phyloP scores from a whole-genome alignment of 441 rosid genomes.

The Caryocar brasiliense region DNA sequence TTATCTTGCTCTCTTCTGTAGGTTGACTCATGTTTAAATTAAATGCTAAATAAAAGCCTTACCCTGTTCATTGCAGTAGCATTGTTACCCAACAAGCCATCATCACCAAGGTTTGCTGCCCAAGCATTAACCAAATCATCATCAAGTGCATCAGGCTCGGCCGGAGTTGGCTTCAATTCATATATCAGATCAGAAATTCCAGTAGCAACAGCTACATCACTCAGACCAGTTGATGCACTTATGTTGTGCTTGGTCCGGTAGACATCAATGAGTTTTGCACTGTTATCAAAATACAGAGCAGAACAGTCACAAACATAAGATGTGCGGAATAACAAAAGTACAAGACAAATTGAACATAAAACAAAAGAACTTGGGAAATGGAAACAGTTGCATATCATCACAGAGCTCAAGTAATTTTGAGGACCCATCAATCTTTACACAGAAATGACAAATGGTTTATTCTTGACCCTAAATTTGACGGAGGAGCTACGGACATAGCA shows the following conservation, averaged over 20 bases:
- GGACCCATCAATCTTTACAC: not conserved
- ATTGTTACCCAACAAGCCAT: constrained; percentile 71
- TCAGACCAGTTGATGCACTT: constrained; percentile 72
- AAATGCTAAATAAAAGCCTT: constrained; percentile 23
- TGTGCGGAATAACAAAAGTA: constrained; percentile 2
- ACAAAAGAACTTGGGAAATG: not conserved
- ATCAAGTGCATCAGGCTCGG: constrained; percentile 69
- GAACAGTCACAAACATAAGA: not conserved
- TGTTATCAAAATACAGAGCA: constrained; percentile 23
- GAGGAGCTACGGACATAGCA: too few relatives aligned
- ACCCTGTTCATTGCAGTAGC: constrained; percentile 98
- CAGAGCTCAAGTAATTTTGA: not conserved
- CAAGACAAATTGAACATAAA: not conserved
- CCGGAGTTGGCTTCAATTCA: constrained; percentile 70
- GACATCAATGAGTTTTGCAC: constrained; percentile 83
- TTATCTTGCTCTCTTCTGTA: too few relatives aligned
- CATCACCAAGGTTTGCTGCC: constrained; percentile 98
- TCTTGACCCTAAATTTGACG: too few relatives aligned
- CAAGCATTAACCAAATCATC: constrained; percentile 98
- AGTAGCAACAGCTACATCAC: constrained; percentile 88
- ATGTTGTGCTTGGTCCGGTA: constrained; percentile 92
- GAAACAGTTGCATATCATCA: not conserved
- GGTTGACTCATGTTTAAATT: too few relatives aligned
- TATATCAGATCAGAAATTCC: constrained; percentile 93
- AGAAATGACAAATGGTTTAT: too few relatives aligned